Evolutionary conservation across 2,329 filamentous ascomycete genomes (phyloP), one percentile per base, ranked within the genome.

Genomic region (Pseudocercospora vitis): DNA sequence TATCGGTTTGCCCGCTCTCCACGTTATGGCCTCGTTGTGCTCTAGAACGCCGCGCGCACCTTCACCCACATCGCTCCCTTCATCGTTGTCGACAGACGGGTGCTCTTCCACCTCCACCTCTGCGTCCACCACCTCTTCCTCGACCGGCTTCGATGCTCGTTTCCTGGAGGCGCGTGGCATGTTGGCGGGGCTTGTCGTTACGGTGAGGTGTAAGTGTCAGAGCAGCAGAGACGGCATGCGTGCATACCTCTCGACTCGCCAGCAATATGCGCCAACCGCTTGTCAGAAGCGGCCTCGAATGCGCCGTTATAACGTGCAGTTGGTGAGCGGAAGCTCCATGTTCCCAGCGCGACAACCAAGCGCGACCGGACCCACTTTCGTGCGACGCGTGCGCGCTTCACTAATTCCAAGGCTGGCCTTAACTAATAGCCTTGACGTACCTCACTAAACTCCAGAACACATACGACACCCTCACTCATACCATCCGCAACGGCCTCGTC

Each of bases 1-100:
- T 66, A 99, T 96, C 48, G 91, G 84, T 73, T 89, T 94, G 55
- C 92, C 94, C 37, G 91, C 89, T 68, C 88, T 88, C 89, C 94
- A 96, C 69, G 90, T 89, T 53, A 99, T 78, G 59, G 89, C 80
- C 68, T 96, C 86, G 66, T 91, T 83, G 79, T 97, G 97, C 63
- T 84, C 77, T 44, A 99, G 82, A 11, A 32, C 21, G 7, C 16
- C 50, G 19, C 58, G 52, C 12, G 48, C 48, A n/a, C 53, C 48
- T 24, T 52, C 60, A 4, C 58, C 56, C 18, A 56, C 60, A 21
- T 58, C 26, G 11, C 11, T 29, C 26, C 59, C 57, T 39, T 59
- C 58, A 12, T 62, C 50, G 23, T 62, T 55, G 23, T 63, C 57
- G 24, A 55, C 52, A 7, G 58, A 54, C 35, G 40, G 29, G 39